Base-by-base conservation (phyloP, 2,329 filamentous ascomycete species). In the Colletotrichum sp. region DNA sequence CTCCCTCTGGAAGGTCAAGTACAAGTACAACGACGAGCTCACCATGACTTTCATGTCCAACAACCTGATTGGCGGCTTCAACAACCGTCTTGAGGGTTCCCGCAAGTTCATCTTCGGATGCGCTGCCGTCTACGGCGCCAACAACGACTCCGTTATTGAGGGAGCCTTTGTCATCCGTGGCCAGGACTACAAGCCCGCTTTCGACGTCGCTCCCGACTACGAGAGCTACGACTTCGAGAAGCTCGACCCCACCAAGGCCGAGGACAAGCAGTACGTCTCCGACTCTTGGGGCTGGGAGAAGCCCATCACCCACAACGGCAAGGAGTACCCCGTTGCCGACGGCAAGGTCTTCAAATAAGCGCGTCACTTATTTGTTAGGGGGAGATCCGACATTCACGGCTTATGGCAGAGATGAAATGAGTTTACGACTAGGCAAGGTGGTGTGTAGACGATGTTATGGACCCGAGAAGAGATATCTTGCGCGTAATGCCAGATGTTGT, bases 11-110 rank as follows among this genome's bases (percentile, higher is more conserved):
- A 93, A 92, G 86, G 89, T 96, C 82, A 94, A 96, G 88, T 99
- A 98, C 93, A 98, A 98, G 93, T 99, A 99, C 92, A 98, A 98
- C 88, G 93, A 98, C 78, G 97, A 99, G 93, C 92, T 99, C 81
- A 98, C 95, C 84, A 90, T 97, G 88, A 95, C 94, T 84, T 99
- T 99, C 95, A 99, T 99, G 97, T 96, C 95, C 82, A 95, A 94
- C 92, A 99, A 99, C 93, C 90, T 99, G 87, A 96, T 99, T 86
- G 96, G 95, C 88, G 97, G 97, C 86, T 98, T 99, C 93, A 98
- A 98, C 90, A 92, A 93, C 87, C 97, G 97, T 91, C 95, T 99
- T 77, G 97, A 99, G 92, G 97, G 86, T 79, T 98, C 95, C 85
- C 96, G 97, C 91, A 99, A 99, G 94, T 98, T 95, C 92, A 88